A percentile compares a stretch with the other conserved stretches of the same genome.
phyloP scores from a whole-genome alignment of 176 grass and related monocot genomes.

The Aegilops umbellulata region DNA sequence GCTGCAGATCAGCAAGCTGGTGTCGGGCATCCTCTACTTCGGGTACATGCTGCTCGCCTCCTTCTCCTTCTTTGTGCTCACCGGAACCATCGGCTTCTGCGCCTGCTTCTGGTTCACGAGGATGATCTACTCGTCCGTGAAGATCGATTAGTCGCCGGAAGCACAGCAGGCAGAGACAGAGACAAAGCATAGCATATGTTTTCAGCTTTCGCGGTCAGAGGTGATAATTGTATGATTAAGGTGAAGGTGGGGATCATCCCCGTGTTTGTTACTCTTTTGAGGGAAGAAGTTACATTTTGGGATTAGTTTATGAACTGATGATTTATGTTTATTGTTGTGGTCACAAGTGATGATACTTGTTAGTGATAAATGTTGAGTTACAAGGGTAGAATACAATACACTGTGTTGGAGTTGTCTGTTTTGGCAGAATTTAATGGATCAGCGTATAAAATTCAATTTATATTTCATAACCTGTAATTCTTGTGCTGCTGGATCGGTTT shows the following conservation, averaged over 20 bases:
- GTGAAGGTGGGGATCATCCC: slow-evolving; percentile 33
- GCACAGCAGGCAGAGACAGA: not conserved
- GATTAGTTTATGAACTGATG: slow-evolving; percentile 21
- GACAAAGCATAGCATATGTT: slow-evolving; percentile 18
- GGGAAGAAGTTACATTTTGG: slow-evolving; percentile 26
- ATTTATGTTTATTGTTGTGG: slow-evolving; percentile 36
- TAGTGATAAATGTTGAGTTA: slow-evolving; percentile 18
- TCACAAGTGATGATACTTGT: slow-evolving; percentile 28
- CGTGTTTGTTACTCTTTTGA: not conserved
- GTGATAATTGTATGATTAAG: slow-evolving; percentile 44
- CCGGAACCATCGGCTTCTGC: slow-evolving; percentile 61
- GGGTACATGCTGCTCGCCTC: slow-evolving; percentile 74
- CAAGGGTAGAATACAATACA: slow-evolving; percentile 20
- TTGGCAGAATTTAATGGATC: not conserved
- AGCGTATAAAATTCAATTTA: slow-evolving; percentile 40
- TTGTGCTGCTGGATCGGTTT: not conserved
- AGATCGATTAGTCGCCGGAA: slow-evolving; percentile 51
- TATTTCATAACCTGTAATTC: not conserved
- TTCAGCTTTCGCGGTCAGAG: not conserved
- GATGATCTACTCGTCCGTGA: slow-evolving; percentile 67
- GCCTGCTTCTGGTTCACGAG: slow-evolving; percentile 75
- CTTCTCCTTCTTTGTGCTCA: slow-evolving; percentile 61
- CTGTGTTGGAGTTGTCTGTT: slow-evolving; percentile 8
- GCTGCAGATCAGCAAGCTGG: slow-evolving; percentile 66
- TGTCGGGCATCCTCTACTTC: slow-evolving; percentile 66